These are phyloP conservation scores for Pyrenochaeta sp. DNA, from an alignment of 2,329 filamentous ascomycete species.

Conservation along the genomic window DNA sequence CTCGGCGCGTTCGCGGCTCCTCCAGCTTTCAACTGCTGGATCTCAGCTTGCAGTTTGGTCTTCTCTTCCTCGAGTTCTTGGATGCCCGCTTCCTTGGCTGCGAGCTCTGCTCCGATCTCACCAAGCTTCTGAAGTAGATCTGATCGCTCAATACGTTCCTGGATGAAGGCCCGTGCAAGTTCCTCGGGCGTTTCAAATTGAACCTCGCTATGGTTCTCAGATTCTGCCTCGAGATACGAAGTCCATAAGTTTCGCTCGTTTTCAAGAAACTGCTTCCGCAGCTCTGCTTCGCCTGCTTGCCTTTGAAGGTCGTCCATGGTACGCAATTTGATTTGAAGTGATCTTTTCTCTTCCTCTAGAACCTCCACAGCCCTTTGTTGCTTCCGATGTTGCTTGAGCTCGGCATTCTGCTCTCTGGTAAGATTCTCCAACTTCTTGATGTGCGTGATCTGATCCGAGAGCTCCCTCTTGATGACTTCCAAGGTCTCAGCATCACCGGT, in stretches of 20 bases:
- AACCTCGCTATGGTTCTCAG: slow-evolving; percentile 64
- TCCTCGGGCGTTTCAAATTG: slow-evolving; percentile 90
- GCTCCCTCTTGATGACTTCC: slow-evolving; percentile 82
- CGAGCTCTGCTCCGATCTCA: slow-evolving; percentile 76
- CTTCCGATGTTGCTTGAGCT: slow-evolving; percentile 83
- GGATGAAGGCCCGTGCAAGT: slow-evolving; percentile 81
- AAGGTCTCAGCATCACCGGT: slow-evolving; percentile 87
- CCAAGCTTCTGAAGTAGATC: slow-evolving; percentile 84
- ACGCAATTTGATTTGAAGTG: slow-evolving; percentile 78
- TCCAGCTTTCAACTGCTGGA: slow-evolving; percentile 71
- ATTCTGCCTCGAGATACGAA: slow-evolving; percentile 77
- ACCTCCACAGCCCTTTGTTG: slow-evolving; percentile 88
- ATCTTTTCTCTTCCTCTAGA: slow-evolving; percentile 92
- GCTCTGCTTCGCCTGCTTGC: slow-evolving; percentile 78
- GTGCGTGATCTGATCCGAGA: slow-evolving; percentile 91
- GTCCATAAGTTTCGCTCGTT: slow-evolving; percentile 90
- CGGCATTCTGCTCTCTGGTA: slow-evolving; percentile 78
- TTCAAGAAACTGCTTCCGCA: slow-evolving; percentile 86
- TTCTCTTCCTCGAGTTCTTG: slow-evolving; percentile 75
- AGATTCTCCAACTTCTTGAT: slow-evolving; percentile 82
- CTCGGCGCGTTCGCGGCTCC: slow-evolving; percentile 46
- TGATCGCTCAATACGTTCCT: slow-evolving; percentile 80
- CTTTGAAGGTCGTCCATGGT: slow-evolving; percentile 75
- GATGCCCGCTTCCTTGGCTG: slow-evolving; percentile 78
- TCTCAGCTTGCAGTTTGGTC: slow-evolving; percentile 67